Evolutionary conservation across 2,329 filamentous ascomycete genomes (phyloP).

Genomic region (Fonsecaea pedrosoi): DNA sequence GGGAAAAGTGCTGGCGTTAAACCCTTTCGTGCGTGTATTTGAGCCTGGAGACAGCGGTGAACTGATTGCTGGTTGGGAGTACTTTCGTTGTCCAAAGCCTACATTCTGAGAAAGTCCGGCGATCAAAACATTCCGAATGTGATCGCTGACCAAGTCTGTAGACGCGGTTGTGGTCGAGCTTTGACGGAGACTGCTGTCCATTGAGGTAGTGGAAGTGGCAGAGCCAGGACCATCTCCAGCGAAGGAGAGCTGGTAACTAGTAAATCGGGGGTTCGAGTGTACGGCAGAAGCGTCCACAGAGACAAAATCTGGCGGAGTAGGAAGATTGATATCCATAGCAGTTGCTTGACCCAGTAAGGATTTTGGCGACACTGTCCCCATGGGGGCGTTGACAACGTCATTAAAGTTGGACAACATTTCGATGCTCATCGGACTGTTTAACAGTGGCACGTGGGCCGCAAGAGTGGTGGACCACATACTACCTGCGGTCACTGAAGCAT

Average conservation of each 20-base stretch:
- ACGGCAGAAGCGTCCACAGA: slow-evolving; percentile 72
- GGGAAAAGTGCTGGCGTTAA: slow-evolving; percentile 67
- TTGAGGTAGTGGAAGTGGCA: slow-evolving; percentile 55
- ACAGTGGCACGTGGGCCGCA: slow-evolving; percentile 71
- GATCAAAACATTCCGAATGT: slow-evolving; percentile 68
- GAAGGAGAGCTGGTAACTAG: slow-evolving; percentile 57
- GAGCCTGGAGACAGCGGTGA: slow-evolving; percentile 57
- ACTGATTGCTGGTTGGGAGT: slow-evolving; percentile 64
- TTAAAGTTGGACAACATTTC: slow-evolving; percentile 78
- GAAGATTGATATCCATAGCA: slow-evolving; percentile 73
- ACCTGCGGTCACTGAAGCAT: slow-evolving; percentile 54
- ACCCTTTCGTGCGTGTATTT: slow-evolving; percentile 39
- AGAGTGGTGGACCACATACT: slow-evolving; percentile 74
- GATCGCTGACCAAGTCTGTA: slow-evolving; percentile 70
- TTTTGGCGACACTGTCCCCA: slow-evolving; percentile 78
- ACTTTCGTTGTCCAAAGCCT: slow-evolving; percentile 64
- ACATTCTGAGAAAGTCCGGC: slow-evolving; percentile 66
- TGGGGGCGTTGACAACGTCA: slow-evolving; percentile 69
- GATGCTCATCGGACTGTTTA: slow-evolving; percentile 72
- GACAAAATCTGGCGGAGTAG: slow-evolving; percentile 76
- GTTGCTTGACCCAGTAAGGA: slow-evolving; percentile 69
- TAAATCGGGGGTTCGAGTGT: slow-evolving; percentile 59
- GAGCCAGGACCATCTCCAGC: slow-evolving; percentile 48
- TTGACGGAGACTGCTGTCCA: slow-evolving; percentile 67
- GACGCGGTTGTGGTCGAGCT: slow-evolving; percentile 67